Evolutionary conservation across 208 protist species (phyloP), one percentile per base, ranked within the genome.

Genomic region (Strigomonas galati): DNA sequence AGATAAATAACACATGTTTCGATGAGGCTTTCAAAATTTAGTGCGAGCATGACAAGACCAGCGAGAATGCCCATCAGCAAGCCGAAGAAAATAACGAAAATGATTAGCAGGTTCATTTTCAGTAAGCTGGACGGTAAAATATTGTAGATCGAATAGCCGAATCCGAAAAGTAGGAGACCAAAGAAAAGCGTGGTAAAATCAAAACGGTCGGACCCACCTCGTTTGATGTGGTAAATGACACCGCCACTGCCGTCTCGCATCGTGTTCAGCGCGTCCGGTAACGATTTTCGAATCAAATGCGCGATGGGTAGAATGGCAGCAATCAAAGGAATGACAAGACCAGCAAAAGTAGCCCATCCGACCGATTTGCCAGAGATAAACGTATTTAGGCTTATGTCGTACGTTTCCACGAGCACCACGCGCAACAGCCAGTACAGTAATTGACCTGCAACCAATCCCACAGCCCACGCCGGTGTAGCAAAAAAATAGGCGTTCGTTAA

Each of bases 41-140:
- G 57, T 0, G 90, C 61, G 0, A 99, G 75, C 37, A 98, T 44
- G 23, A 97, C 81, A 0, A 98, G 63, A 4, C 97, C 96, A 5
- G 86, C 59, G 2, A 98, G 62, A 85, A 98, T 96, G 49, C 76
- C 84, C 32, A 98, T 26, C 7, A 99, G 53, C 3, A 98, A 57
- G 7, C 72, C 62, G 51, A 98, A 97, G 66, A 98, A 96, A 59
- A 99, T 94, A 68, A 87, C 86, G 31, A 98, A 86, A 28, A 99
- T 67, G 17, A 97, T 70, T 9, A 67, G 49, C 0, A 98, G 67
- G 61, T 98, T 90, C 66, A 93, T 70, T 1, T 76, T 77, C 4
- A 98, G n/a, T 1, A 99, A 62, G 0, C 83, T 76, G 24, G 87
- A 69, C 27, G 97, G 97, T 37, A 99, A 85, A 12, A 98, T 46